A percentile compares a stretch with the other conserved stretches of the same genome.
Conservation (phyloP, 805 yeast genomes). For the Cyberlindnera xishuangbannaensis region DNA sequence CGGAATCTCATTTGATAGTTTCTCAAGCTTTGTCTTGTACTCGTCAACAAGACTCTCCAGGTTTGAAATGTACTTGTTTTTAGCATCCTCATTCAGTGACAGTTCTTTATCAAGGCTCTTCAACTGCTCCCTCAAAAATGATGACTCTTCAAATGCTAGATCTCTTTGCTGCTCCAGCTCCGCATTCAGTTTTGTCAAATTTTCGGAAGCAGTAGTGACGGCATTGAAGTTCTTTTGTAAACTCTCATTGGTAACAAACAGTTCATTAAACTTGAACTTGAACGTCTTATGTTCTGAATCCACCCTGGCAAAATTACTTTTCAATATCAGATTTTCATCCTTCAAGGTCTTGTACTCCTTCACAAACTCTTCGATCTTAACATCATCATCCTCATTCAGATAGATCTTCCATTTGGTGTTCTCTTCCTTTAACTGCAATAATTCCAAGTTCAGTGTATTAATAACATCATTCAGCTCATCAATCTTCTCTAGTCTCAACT, state of each 20-base stretch:
- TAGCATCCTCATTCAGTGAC: conserved; percentile 17
- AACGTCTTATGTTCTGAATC: conserved; percentile 24
- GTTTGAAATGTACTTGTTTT: conserved; percentile 16
- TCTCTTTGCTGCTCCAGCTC: conserved; percentile 47
- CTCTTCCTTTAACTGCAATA: conserved; percentile 41
- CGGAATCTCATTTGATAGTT: conserved; percentile 30
- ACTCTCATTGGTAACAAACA: conserved; percentile 35
- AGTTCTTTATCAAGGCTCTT: conserved; percentile 39
- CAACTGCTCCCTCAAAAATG: conserved; percentile 49
- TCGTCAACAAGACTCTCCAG: conserved; percentile 42
- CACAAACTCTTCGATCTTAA: conserved; percentile 31
- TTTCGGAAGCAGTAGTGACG: conserved; percentile 22
- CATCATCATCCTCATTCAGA: conserved; percentile 28
- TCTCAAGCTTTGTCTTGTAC: conserved; percentile 45
- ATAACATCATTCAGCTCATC: conserved; percentile 39
- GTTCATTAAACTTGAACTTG: conserved; percentile 27
- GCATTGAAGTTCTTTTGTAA: conserved; percentile 23
- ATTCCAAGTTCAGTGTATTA: conserved; percentile 44
- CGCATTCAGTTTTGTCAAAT: conserved; percentile 29
- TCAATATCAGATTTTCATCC: conserved; percentile 33
- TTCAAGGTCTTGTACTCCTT: conserved; percentile 35
- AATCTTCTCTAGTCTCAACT: conserved; percentile 32
- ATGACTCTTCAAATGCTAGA: conserved; percentile 53
- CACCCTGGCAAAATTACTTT: conserved; percentile 26
- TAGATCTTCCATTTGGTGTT: conserved; percentile 42